These are phyloP conservation scores for Micractinium sp. DNA, from an alignment of 139 green algal species.

Conservation along the genomic window DNA sequence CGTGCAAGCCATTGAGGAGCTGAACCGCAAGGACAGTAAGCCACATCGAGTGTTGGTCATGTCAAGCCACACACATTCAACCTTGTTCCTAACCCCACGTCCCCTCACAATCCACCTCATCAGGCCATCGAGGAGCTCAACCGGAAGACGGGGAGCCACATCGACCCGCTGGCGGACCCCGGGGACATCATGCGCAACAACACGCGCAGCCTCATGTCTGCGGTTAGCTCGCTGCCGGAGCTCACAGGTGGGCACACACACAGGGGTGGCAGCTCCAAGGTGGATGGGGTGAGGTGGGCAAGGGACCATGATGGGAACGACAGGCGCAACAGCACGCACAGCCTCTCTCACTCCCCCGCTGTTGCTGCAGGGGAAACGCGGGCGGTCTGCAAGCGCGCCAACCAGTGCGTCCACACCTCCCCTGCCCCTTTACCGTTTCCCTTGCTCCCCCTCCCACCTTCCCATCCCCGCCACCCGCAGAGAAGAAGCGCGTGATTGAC, in stretches of 20 bases:
- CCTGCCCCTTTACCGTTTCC: neutral
- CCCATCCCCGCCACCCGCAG: no score
- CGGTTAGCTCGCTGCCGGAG: constrained; percentile 79
- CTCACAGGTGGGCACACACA: constrained; percentile 65
- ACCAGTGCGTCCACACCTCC: no score
- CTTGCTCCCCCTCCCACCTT: neutral
- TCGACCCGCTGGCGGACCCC: constrained; percentile 50
- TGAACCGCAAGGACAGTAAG: neutral
- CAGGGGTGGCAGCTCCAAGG: no score
- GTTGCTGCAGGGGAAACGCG: no score
- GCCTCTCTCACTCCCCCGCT: no score
- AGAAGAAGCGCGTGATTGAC: constrained; percentile 93
- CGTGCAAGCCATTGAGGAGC: neutral
- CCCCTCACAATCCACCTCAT: neutral
- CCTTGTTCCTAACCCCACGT: no score
- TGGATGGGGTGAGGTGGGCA: no score
- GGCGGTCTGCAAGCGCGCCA: no score
- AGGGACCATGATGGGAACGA: no score
- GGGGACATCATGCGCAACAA: constrained; percentile 55
- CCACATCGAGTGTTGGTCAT: neutral
- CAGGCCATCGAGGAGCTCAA: constrained; percentile 94
- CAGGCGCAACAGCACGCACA: no score
- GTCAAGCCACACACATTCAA: no score
- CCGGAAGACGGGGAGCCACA: constrained; percentile 62
- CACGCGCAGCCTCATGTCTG: constrained; percentile 85